Evolutionary conservation across 129 eudicot species (phyloP), one percentile per base, ranked within the genome.

Genomic region (Scalesia atractyloides): DNA sequence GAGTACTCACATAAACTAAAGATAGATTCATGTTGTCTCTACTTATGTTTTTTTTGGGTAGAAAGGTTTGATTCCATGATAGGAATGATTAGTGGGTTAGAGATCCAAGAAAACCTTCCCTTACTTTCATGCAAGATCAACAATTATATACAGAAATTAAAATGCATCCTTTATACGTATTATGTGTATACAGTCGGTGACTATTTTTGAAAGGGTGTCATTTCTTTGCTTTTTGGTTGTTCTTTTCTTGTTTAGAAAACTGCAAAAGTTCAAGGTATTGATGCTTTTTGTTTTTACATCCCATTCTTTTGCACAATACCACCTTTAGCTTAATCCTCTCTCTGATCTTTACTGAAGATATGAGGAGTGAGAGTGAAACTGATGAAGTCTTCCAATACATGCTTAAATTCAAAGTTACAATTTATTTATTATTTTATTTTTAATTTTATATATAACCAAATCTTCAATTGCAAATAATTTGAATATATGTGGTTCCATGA

Each of bases 21-120:
- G 68, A 57, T 72, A 44, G 39, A 72, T 72, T 72, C 68, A 72
- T 57, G 53, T 72, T 58, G 76, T 72, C 76, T 70, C 64, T 24
- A 18, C 60, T 22, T 72, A 59, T 72, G 24, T 71, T 58, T 68
- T 72, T 72, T 72, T 72, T 12, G n/a, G 68, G 68, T 22, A 57
- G 46, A 72, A 72, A 58, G 76, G 43, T 66, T 58, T 58, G 76
- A 58, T 57, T 72, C 76, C 67, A 44, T 57, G 16, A 44, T 44
- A 24, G 66, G 47, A 51, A 72, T 72, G 56, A 72, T 58, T 44
- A 72, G 26, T 39, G 68, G 76, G 76, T 58, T 72, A 58, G 57
- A 72, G 76, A 72, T 72, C 76, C 76, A 72, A 72, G 76, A 72
- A 41, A 44, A 43, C 63, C 57, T 14, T 72, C 67, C 66, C 76